Evolutionary conservation across 176 grass and related monocot genomes (phyloP).

Genomic region (Alopecurus myosuroides): DNA sequence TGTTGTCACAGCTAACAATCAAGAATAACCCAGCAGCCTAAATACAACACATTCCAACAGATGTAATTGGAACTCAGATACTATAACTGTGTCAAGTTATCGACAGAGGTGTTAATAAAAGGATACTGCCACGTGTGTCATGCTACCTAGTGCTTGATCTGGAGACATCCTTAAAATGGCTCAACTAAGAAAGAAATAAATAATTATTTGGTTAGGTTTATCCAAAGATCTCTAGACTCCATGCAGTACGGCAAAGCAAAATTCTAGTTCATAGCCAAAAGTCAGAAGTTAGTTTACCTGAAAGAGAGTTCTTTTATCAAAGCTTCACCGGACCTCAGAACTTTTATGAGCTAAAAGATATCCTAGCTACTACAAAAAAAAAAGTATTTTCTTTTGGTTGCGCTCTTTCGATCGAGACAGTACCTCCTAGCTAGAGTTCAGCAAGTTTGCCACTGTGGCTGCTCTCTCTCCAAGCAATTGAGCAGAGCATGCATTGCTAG

Average conservation of each 20-base stretch:
- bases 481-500: not conserved
- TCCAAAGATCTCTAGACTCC: not conserved
- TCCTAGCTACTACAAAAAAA: not conserved
- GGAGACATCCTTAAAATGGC: slow-evolving; percentile 27
- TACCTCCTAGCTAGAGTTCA: not conserved
- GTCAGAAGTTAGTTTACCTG: not conserved
- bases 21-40: not conserved
- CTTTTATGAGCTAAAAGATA: too few relatives aligned
- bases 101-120: too few relatives aligned
- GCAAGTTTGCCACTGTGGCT: not conserved
- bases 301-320: too few relatives aligned
- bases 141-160: not conserved
- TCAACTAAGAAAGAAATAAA: slow-evolving; percentile 1
- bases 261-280: not conserved
- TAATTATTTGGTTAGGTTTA: not conserved
- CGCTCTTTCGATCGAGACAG: not conserved
- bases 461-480: too few relatives aligned
- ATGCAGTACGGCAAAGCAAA: not conserved
- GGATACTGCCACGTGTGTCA: not conserved
- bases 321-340: too few relatives aligned
- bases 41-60: slow-evolving; percentile 33
- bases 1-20: slow-evolving; percentile 9
- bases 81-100: slow-evolving; percentile 20
- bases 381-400: not conserved
- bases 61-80: slow-evolving; percentile 19